Evolutionary conservation across 2,329 filamentous ascomycete genomes (phyloP), one percentile per base, ranked within the genome.

Genomic region (Colletotrichum echinochloae): DNA sequence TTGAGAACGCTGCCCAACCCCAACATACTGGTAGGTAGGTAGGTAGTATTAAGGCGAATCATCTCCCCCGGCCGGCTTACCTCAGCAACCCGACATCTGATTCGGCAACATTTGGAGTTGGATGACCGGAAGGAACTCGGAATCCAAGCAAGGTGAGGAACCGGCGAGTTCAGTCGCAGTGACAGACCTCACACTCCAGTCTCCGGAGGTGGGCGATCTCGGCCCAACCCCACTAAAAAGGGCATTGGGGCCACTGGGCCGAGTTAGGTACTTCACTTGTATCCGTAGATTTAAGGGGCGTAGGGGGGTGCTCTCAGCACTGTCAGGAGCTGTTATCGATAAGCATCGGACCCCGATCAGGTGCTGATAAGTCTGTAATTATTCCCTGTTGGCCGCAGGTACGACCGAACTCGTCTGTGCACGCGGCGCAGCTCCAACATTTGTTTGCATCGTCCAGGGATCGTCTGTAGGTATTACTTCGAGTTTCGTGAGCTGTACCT

Each of bases 291-390:
- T 70, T 62, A 14, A 56, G 35, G 14, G 35, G 54, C 33, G 12
- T 37, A 65, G 61, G 61, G 46, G 66, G 54, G 33, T n/a, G 16
- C n/a, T 35, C 6, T 57, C 48, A 35, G 66, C 30, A n/a, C n/a
- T n/a, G n/a, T n/a, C n/a, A n/a, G n/a, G n/a, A n/a, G n/a, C n/a
- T n/a, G n/a, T 70, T 70, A 67, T 70, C 67, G 67, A 70, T 70
- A 70, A 70, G 33, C 49, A 12, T 4, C 11, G 11, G 16, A 62
- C 60, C 55, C 66, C 59, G 67, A 67, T 72, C 70, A 72, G 67
- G 70, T 72, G 67, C 70, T 67, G 67, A 66, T 66, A 72, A 65
- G 61, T 33, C 26, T 65, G 46, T 28, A 61, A 62, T 66, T 57
- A 60, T 51, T 60, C 48, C 55, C 33, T 55, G 55, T 60, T 55